A percentile compares a stretch with the other conserved stretches of the same genome.
These are phyloP conservation scores for Lasiodiplodia gonubiensis DNA, from an alignment of 2,329 filamentous ascomycete species.

Conservation along the genomic window DNA sequence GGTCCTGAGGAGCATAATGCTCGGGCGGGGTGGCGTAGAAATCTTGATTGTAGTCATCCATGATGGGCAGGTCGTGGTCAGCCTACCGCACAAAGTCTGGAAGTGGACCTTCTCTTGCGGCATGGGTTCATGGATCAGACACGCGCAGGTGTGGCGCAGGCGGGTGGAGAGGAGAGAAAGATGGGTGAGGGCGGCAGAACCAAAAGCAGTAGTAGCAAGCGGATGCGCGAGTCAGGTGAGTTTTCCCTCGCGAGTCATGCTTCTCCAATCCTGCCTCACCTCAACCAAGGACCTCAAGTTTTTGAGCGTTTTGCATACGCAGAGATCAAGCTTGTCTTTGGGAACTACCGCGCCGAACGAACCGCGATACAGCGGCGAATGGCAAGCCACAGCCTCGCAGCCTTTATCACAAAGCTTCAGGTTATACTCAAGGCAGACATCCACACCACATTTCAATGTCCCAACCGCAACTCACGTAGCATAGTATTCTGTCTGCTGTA, in stretches of 20 bases:
- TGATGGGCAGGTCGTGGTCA: background rate
- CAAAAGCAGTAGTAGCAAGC: background rate
- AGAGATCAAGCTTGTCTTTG: no score
- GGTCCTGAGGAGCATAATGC: conserved; percentile 17
- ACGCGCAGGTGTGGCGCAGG: background rate
- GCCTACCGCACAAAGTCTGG: background rate
- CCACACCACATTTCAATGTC: no score
- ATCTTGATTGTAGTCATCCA: conserved; percentile 15
- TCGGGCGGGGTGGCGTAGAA: conserved; percentile 8
- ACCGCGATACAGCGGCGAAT: no score
- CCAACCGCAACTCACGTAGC: no score
- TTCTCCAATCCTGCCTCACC: background rate
- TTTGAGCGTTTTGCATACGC: no score
- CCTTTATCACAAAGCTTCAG: no score
- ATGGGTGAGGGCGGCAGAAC: background rate
- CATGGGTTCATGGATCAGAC: background rate
- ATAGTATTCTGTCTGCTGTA: no score
- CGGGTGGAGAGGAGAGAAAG: background rate
- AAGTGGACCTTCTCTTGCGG: background rate
- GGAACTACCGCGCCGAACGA: no score
- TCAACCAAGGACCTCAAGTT: no score
- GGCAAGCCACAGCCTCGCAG: no score
- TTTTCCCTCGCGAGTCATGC: background rate
- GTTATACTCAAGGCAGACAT: no score
- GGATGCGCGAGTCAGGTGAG: background rate